These are phyloP conservation scores for Pyricularia pennisetigena DNA, from an alignment of 2,329 filamentous ascomycete genomes.

Conservation along the genomic window DNA sequence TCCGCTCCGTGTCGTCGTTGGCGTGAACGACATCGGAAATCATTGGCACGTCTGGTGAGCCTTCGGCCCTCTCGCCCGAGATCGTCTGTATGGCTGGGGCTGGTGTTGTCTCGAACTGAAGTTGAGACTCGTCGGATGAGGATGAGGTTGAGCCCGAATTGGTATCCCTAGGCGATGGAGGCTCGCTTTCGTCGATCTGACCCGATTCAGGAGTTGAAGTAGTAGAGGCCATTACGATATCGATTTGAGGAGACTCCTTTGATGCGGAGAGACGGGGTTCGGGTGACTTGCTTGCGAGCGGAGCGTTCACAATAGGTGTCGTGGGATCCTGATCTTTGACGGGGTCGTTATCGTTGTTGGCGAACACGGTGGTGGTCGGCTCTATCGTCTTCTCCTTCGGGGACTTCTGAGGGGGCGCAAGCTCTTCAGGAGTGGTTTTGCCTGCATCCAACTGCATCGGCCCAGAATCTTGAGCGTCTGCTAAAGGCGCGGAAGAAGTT, in stretches of 20 bases:
- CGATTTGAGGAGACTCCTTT: neutral
- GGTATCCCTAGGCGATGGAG: neutral
- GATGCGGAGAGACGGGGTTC: neutral
- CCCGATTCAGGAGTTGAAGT: constrained; percentile 2
- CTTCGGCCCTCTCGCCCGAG: constrained; percentile 5
- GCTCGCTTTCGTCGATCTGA: constrained; percentile 7
- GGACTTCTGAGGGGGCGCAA: neutral
- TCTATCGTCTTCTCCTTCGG: neutral
- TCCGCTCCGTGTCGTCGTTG: constrained; percentile 15
- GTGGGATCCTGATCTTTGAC: neutral
- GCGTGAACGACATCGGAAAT: constrained; percentile 20
- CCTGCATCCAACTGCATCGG: neutral
- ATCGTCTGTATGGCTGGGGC: neutral
- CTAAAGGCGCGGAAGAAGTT: neutral
- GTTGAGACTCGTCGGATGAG: neutral
- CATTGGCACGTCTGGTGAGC: constrained; percentile 15
- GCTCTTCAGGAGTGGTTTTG: neutral
- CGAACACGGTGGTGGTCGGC: neutral
- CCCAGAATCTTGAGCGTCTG: neutral
- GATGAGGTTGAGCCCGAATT: neutral
- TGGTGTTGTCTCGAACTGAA: neutral
- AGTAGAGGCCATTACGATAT: neutral
- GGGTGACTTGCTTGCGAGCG: neutral
- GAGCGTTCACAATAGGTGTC: neutral
- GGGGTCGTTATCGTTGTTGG: neutral